Evolutionary conservation across 2,329 filamentous ascomycete species (phyloP), one percentile per base, ranked within the genome.

Genomic region (Cryphonectria nitschkei): DNA sequence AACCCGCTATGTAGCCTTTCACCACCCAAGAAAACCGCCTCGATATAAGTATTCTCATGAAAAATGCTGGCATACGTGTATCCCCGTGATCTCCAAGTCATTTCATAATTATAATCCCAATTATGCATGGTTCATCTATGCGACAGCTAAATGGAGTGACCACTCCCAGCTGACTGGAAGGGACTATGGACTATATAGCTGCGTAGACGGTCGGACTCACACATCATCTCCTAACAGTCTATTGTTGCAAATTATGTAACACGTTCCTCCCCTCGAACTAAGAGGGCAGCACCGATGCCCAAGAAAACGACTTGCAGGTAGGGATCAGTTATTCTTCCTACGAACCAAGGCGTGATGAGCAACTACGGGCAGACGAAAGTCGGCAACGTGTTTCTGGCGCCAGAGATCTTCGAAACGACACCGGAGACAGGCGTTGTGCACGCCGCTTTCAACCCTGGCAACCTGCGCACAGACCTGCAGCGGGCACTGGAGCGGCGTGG

Each of bases 371-470:
- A 74, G 64, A 70, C 74, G 0, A 77, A 76, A 67, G 73, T 70
- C 54, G 76, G 74, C 56, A 75, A 73, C 60, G 73, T 69, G 16
- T 75, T 76, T 46, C 29, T 76, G 0, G 74, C 73, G 37, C 61
- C 73, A 14, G 26, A 26, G 26, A 26, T 26, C 26, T 26, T 26
- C 26, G 72, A 74, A 43, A 69, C 1, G 7, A 74, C 70, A 8
- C 56, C 67, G 16, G 34, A 74, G 68, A 75, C 62, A 6, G 75
- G 74, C 37, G 54, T 76, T n/a, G 73, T 76, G 32, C 73, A 75
- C 61, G 73, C 65, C 0, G 70, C 71, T 19, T 75, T 76, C 46
- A 77, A 77, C 58, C 76, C 76, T 22, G 75, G 76, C 13, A 76
- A 77, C 34, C 66, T 77, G 46, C 67, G 61, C 63, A 74, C 76